A percentile compares a stretch with the other conserved stretches of the same genome.
These are phyloP conservation scores for Endotrypanum monterogeii DNA, from an alignment of 208 protist genomes.

Conservation along the genomic window DNA sequence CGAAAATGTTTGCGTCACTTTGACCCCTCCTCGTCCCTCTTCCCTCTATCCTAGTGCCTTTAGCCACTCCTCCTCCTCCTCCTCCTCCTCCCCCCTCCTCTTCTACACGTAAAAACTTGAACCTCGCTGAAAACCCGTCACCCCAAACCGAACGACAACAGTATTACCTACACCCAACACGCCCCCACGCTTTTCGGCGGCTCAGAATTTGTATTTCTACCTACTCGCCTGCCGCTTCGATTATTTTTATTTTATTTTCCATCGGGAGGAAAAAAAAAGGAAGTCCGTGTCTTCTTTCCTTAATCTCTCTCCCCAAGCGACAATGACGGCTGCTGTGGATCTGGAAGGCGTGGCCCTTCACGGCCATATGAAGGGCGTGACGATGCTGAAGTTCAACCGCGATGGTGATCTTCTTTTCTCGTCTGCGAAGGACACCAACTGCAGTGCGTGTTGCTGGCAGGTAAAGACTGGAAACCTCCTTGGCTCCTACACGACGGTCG, in stretches of 20 bases:
- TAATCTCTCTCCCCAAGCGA: background rate
- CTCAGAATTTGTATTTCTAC: background rate
- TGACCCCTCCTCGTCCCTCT: background rate
- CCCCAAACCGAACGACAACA: background rate
- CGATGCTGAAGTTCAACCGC: conserved; percentile 96
- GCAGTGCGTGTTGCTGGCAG: conserved; percentile 92
- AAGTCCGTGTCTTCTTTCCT: background rate
- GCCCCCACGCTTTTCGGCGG: conserved; percentile 21
- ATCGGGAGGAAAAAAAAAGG: conserved; percentile 14
- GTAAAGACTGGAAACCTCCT: conserved; percentile 93
- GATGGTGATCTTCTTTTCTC: conserved; percentile 98
- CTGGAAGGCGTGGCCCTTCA: conserved; percentile 75
- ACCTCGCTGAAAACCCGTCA: background rate
- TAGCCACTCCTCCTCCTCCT: background rate
- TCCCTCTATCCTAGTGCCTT: background rate
- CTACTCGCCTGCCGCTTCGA: background rate
- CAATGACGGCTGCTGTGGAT: conserved; percentile 36
- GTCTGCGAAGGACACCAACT: conserved; percentile 91
- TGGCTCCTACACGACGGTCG: conserved; percentile 95
- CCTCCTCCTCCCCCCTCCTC: background rate
- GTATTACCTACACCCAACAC: background rate
- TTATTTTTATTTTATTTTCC: too few species aligned
- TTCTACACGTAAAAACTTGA: background rate
- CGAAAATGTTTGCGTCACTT: background rate
- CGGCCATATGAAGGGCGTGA: conserved; percentile 91